These are phyloP conservation scores for Malassezia dermatis DNA, from an alignment of 1,284 basidiomycete species.

Conservation along the genomic window DNA sequence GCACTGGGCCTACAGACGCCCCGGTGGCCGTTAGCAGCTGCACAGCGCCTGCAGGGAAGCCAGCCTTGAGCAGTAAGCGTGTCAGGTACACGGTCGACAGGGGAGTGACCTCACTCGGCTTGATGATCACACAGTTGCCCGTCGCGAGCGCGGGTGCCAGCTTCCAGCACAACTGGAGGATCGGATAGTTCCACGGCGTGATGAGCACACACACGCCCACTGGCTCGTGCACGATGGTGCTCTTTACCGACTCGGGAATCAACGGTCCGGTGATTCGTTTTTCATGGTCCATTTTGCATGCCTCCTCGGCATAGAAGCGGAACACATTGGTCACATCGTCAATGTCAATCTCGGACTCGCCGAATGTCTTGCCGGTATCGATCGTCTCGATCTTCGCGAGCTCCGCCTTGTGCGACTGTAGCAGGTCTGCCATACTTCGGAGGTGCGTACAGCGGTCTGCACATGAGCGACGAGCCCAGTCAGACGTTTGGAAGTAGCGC, in stretches of 20 bases:
- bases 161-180: constrained; percentile 47
- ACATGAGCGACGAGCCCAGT: constrained; percentile 29
- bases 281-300: constrained; percentile 31
- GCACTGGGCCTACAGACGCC: constrained; percentile 33
- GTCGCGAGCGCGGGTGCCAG: constrained; percentile 44
- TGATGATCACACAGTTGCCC: constrained; percentile 45
- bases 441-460: constrained; percentile 28
- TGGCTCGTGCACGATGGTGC: constrained; percentile 34
- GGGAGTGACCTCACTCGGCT: constrained; percentile 47
- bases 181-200: constrained; percentile 46
- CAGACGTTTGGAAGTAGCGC: constrained; percentile 31
- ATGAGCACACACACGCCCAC: constrained; percentile 47
- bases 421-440: constrained; percentile 30
- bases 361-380: constrained; percentile 46
- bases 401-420: constrained; percentile 34
- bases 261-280: constrained; percentile 31
- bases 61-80: constrained; percentile 39
- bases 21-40: constrained; percentile 44
- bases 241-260: constrained; percentile 36
- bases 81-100: constrained; percentile 44
- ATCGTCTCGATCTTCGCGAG: constrained; percentile 40
- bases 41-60: constrained; percentile 32
- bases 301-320: constrained; percentile 45
- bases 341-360: constrained; percentile 39
- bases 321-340: constrained; percentile 47